Evolutionary conservation across 1,139 yeast species (phyloP).

Genomic region (Suhomyces coccinellae): DNA sequence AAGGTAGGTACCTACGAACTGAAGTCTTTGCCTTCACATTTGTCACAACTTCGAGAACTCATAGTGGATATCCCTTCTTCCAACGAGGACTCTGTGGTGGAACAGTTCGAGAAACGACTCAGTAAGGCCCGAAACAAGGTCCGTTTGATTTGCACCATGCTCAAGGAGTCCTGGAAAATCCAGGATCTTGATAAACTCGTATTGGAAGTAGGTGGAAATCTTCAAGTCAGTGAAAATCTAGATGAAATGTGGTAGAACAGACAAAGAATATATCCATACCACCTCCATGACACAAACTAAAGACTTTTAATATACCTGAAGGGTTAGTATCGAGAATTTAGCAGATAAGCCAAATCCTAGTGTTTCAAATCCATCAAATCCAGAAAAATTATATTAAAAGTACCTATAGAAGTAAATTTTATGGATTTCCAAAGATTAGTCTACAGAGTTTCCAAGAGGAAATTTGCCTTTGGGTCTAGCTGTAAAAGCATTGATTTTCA

Average conservation of each 20-base stretch:
- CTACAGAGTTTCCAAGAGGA: too few species aligned
- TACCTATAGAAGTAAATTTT: too few species aligned
- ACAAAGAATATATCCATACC: too few species aligned
- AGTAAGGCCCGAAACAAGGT: constrained; percentile 54
- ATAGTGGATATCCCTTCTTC: constrained; percentile 28
- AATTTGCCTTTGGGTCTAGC: too few species aligned
- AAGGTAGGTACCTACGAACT: constrained; percentile 19
- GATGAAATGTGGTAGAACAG: constrained; percentile 48
- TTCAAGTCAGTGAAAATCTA: constrained; percentile 41
- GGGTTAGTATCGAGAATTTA: too few species aligned
- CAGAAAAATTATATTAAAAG: too few species aligned
- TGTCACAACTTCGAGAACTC: constrained; percentile 29
- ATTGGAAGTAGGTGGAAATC: constrained; percentile 39
- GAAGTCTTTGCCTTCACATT: constrained; percentile 27
- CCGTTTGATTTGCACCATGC: constrained; percentile 42
- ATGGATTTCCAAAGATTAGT: too few species aligned
- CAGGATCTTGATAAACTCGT: constrained; percentile 35
- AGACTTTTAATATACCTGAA: too few species aligned
- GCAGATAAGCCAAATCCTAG: too few species aligned
- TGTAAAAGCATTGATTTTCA: too few species aligned
- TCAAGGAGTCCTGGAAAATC: constrained; percentile 37
- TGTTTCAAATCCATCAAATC: too few species aligned
- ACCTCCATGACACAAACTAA: too few species aligned
- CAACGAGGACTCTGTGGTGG: constrained; percentile 48
- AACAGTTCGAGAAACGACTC: constrained; percentile 44